Conservation (phyloP, 1,284 basidiomycete species). For the Tylopilus sp. region DNA sequence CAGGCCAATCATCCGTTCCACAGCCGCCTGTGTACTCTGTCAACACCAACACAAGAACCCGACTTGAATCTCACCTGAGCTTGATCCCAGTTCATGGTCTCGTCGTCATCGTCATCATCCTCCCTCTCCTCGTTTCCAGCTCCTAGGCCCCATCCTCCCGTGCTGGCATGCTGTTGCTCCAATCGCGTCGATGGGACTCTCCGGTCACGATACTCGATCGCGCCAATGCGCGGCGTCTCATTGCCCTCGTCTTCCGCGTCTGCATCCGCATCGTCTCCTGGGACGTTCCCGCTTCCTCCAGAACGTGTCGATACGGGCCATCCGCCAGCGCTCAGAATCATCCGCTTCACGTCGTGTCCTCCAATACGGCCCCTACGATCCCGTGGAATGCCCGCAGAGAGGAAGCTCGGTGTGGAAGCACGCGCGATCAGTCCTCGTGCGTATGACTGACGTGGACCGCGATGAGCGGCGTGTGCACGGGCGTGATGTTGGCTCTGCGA, state of each 20-base stretch:
- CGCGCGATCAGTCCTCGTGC: constrained; percentile 32
- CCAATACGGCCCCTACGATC: constrained; percentile 75
- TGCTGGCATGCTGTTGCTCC: constrained; percentile 38
- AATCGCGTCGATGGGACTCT: constrained; percentile 11
- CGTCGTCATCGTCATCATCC: constrained; percentile 39
- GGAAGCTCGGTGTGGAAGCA: constrained; percentile 60
- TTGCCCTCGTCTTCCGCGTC: constrained; percentile 43
- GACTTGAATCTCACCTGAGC: constrained; percentile 46
- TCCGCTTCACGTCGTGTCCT: constrained; percentile 42
- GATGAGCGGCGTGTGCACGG: constrained; percentile 28
- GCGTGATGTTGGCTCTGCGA: constrained; percentile 42
- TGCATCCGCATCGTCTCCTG: constrained; percentile 17
- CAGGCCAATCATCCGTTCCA: constrained; percentile 68
- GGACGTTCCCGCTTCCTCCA: constrained; percentile 2
- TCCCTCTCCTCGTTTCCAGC: constrained; percentile 51
- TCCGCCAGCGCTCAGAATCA: constrained; percentile 27
- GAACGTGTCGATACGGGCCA: constrained; percentile 4
- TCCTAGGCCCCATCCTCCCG: constrained; percentile 68
- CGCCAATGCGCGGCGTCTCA: constrained; percentile 53
- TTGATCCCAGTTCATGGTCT: constrained; percentile 66
- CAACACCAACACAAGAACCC: not conserved
- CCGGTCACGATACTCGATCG: constrained; percentile 32
- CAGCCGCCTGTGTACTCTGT: constrained; percentile 43
- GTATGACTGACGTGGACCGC: constrained; percentile 28
- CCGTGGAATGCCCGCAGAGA: constrained; percentile 67